phyloP scores from a whole-genome alignment of 495 filamentous ascomycete genomes.

The Neurospora discreta region DNA sequence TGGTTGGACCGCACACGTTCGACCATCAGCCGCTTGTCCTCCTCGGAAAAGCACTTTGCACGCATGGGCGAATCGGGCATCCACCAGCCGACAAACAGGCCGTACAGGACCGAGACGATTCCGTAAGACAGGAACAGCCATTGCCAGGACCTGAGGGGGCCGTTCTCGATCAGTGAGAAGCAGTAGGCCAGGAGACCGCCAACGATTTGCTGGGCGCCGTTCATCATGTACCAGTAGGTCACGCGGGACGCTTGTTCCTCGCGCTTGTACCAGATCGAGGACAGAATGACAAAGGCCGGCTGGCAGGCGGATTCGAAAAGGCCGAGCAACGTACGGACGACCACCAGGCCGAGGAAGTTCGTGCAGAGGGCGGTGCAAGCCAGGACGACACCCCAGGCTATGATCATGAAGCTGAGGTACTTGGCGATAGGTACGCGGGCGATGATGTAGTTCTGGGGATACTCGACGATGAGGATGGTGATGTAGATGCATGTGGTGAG shows the following conservation, averaged over 20 bases:
- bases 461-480: constrained; percentile 41
- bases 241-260: constrained; percentile 55
- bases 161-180: constrained; percentile 37
- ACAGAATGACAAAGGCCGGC: constrained; percentile 49
- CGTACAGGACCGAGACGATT: constrained; percentile 44
- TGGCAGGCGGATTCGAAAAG: constrained; percentile 59
- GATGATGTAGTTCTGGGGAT: constrained; percentile 44
- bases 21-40: constrained; percentile 47
- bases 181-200: constrained; percentile 47
- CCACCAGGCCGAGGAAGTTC: constrained; percentile 44
- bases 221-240: constrained; percentile 66
- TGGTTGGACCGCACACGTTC: constrained; percentile 49
- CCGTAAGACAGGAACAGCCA: constrained; percentile 43
- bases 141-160: constrained; percentile 39
- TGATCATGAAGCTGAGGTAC: constrained; percentile 50
- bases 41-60: constrained; percentile 44
- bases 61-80: constrained; percentile 55
- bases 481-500: constrained; percentile 45
- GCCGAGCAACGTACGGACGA: constrained; percentile 51
- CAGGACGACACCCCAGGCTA: constrained; percentile 47
- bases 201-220: constrained; percentile 46
- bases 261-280: constrained; percentile 63
- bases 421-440: constrained; percentile 40
- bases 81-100: constrained; percentile 45
- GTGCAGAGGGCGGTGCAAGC: constrained; percentile 48